These are phyloP conservation scores for Benincasa hispida DNA, from an alignment of 306 rosid species.

Conservation along the genomic window DNA sequence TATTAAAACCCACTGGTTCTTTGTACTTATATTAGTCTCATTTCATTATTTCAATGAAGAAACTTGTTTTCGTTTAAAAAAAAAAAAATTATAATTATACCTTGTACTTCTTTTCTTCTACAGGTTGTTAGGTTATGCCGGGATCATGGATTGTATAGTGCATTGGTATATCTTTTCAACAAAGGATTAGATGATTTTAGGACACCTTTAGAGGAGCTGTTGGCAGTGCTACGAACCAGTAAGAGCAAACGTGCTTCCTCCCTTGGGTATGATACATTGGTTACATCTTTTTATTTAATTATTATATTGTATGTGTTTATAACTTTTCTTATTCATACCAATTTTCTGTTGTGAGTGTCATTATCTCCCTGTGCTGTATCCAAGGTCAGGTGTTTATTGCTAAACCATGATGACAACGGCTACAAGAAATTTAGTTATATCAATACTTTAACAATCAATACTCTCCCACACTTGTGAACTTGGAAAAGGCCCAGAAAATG, in stretches of 20 bases:
- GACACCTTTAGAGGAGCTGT: slow-evolving; percentile 89
- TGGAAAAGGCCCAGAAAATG: no score
- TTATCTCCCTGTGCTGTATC: no score
- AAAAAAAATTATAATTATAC: not conserved
- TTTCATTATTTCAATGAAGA: no score
- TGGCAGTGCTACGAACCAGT: slow-evolving; percentile 59
- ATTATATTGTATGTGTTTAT: not conserved
- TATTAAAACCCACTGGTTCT: not conserved
- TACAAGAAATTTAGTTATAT: no score
- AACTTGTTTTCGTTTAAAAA: no score
- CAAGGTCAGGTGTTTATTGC: no score
- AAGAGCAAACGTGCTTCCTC: slow-evolving; percentile 44
- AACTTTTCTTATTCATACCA: not conserved
- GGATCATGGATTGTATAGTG: slow-evolving; percentile 91
- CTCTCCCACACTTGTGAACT: no score
- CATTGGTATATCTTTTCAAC: slow-evolving; percentile 83
- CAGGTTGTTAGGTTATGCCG: slow-evolving; percentile 85
- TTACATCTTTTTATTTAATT: not conserved
- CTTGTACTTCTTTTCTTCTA: slow-evolving; percentile 12
- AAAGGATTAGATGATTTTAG: slow-evolving; percentile 89
- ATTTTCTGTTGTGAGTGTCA: not conserved
- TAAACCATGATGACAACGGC: no score
- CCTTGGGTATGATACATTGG: slow-evolving; percentile 53
- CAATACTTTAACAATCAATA: no score
- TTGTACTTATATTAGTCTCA: not conserved